These are phyloP conservation scores for Centaurea solstitialis DNA, from an alignment of 129 eudicot genomes.

Conservation along the genomic window DNA sequence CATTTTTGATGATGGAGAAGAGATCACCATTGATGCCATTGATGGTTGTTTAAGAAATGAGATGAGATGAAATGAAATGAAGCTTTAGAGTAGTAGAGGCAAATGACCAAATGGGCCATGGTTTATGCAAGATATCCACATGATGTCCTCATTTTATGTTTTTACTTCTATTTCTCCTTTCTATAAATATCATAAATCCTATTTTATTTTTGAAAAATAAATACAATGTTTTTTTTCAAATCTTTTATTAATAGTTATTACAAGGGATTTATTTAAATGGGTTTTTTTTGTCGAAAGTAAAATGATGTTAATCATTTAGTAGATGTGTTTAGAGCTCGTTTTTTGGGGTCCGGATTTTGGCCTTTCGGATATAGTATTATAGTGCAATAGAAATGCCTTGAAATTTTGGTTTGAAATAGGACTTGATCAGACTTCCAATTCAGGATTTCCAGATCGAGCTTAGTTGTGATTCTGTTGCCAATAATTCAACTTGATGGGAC, in stretches of 20 bases:
- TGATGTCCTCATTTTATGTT: constrained; percentile 42
- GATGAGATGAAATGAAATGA: neutral
- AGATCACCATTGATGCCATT: constrained; percentile 12
- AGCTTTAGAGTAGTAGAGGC: neutral
- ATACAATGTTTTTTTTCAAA: too few relatives aligned
- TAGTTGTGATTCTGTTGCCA: too few relatives aligned
- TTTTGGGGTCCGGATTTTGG: too few relatives aligned
- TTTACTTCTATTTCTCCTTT: neutral
- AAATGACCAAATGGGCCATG: neutral
- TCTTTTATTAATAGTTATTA: too few relatives aligned
- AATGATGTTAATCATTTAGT: neutral
- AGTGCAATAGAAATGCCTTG: too few relatives aligned
- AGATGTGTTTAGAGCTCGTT: too few relatives aligned
- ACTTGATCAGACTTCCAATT: too few relatives aligned
- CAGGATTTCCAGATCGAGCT: neutral
- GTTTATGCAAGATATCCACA: constrained; percentile 36
- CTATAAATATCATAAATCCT: neutral
- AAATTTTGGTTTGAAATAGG: neutral
- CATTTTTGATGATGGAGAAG: constrained; percentile 31
- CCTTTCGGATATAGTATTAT: too few relatives aligned
- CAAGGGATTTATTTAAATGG: too few relatives aligned
- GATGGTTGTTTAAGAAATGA: neutral
- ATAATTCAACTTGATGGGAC: neutral
- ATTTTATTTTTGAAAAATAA: neutral
- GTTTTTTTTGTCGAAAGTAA: too few relatives aligned